A percentile compares a stretch with the other conserved stretches of the same genome.
These are phyloP conservation scores for Tolypocladium amazonense DNA, from an alignment of 2,329 filamentous ascomycete species.

Conservation along the genomic window DNA sequence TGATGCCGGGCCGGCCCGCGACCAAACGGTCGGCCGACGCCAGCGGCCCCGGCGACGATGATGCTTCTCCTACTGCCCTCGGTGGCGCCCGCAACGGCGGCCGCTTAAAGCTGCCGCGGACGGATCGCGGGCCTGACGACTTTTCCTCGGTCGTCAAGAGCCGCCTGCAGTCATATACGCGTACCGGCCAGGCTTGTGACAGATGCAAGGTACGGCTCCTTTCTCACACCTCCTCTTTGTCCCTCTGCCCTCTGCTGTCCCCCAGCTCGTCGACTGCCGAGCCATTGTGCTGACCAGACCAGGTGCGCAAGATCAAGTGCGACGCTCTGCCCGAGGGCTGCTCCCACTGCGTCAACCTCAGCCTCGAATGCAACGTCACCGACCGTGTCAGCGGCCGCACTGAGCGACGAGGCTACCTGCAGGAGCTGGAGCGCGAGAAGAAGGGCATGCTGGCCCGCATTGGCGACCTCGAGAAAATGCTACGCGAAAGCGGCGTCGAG, in stretches of 20 bases:
- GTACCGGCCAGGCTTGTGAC: conserved; percentile 79
- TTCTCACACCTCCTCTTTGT: background rate
- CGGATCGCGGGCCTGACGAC: conserved; percentile 36
- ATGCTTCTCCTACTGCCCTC: conserved; percentile 10
- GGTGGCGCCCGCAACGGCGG: conserved; percentile 6
- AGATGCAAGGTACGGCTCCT: conserved; percentile 60
- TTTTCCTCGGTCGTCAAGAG: conserved; percentile 47
- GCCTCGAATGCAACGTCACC: conserved; percentile 71
- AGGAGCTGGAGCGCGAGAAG: conserved; percentile 65
- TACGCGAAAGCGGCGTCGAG: conserved; percentile 50
- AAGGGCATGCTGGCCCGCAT: conserved; percentile 56
- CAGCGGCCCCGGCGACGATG: conserved; percentile 20
- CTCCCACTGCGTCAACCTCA: conserved; percentile 68
- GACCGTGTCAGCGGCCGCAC: conserved; percentile 79
- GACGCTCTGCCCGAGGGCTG: conserved; percentile 73
- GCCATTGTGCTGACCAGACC: background rate
- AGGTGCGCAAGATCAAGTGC: conserved; percentile 82
- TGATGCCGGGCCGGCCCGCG: conserved; percentile 7
- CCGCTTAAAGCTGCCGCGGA: conserved; percentile 38
- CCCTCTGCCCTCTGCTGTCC: background rate
- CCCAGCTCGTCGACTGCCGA: background rate
- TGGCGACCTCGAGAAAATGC: conserved; percentile 55
- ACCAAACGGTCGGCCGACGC: conserved; percentile 28
- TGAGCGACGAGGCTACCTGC: conserved; percentile 66
- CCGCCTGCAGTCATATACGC: conserved; percentile 42